Evolutionary conservation across 1,284 basidiomycete genomes (phyloP).

Genomic region (Flammula alnicola): DNA sequence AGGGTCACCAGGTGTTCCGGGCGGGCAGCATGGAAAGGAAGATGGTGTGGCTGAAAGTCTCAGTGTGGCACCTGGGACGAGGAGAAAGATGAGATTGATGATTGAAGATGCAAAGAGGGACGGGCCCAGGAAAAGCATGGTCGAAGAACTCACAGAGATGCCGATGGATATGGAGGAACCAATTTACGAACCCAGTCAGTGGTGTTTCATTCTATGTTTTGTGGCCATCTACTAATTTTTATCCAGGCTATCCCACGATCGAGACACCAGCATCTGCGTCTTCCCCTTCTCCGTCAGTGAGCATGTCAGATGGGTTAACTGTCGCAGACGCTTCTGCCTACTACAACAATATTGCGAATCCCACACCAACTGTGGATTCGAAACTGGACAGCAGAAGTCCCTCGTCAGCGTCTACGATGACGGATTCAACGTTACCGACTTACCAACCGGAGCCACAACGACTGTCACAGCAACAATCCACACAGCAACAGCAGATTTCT

Average conservation of each 20-base stretch:
- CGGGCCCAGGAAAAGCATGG: slow-evolving; percentile 29
- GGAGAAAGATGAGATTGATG: slow-evolving; percentile 57
- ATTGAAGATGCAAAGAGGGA: slow-evolving; percentile 57
- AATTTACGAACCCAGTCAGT: slow-evolving; percentile 18
- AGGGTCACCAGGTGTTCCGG: slow-evolving; percentile 10
- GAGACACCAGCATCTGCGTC: slow-evolving; percentile 40
- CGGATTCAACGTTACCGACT: neutral
- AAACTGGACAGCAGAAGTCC: slow-evolving; percentile 2
- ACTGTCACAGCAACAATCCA: slow-evolving; percentile 24
- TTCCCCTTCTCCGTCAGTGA: slow-evolving; percentile 29
- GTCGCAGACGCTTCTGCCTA: slow-evolving; percentile 16
- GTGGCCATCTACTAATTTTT: slow-evolving; percentile 11
- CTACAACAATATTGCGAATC: slow-evolving; percentile 1
- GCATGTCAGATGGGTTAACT: slow-evolving; percentile 19
- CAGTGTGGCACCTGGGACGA: slow-evolving; percentile 19
- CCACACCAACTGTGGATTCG: neutral
- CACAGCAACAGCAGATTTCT: slow-evolving; percentile 26
- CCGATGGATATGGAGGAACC: slow-evolving; percentile 21
- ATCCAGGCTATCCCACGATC: slow-evolving; percentile 33
- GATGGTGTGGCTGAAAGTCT: slow-evolving; percentile 13
- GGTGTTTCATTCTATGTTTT: neutral
- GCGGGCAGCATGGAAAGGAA: slow-evolving; percentile 13
- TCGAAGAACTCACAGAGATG: slow-evolving; percentile 28
- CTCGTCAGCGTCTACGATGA: neutral
- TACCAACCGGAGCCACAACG: slow-evolving; percentile 16